These are phyloP conservation scores for Neostapfia colusana DNA, from an alignment of 176 grass and related monocot species.

Conservation along the genomic window DNA sequence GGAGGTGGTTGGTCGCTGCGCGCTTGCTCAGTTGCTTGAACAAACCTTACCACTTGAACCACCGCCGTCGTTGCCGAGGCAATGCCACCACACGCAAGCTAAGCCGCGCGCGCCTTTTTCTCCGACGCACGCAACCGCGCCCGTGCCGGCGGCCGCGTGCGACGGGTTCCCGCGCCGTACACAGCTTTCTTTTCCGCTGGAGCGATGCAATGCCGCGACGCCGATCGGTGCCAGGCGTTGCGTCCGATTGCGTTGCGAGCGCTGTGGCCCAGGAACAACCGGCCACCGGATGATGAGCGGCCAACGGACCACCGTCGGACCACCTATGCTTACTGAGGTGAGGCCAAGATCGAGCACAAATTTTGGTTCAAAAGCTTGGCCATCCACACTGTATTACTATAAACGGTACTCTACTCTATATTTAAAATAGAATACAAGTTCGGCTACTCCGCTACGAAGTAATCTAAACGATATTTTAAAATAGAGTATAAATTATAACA, in stretches of 20 bases:
- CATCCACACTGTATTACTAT: too few species aligned
- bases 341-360: not conserved
- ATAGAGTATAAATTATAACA: too few species aligned
- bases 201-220: not conserved
- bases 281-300: not conserved
- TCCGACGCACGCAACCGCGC: slow-evolving; percentile 23
- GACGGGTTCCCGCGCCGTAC: not conserved
- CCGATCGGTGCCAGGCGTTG: not conserved
- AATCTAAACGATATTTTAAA: too few species aligned
- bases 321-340: not conserved
- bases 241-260: not conserved
- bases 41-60: slow-evolving; percentile 39
- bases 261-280: not conserved
- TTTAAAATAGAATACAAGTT: too few species aligned
- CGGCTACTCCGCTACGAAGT: too few species aligned
- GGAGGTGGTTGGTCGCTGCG: slow-evolving; percentile 32
- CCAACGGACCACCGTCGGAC: slow-evolving; percentile 6
- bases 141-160: not conserved
- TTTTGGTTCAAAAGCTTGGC: not conserved
- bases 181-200: not conserved
- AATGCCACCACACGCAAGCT: not conserved
- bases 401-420: too few species aligned
- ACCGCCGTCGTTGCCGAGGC: not conserved
- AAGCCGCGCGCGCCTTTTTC: slow-evolving; percentile 1
- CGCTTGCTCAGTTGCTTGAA: slow-evolving; percentile 16